Percentiles rank a stretch among this genome's conserved stretches.
These are phyloP conservation scores for Paramecium biaurelia DNA, from an alignment of 73 alveolate species.

Conservation along the genomic window DNA sequence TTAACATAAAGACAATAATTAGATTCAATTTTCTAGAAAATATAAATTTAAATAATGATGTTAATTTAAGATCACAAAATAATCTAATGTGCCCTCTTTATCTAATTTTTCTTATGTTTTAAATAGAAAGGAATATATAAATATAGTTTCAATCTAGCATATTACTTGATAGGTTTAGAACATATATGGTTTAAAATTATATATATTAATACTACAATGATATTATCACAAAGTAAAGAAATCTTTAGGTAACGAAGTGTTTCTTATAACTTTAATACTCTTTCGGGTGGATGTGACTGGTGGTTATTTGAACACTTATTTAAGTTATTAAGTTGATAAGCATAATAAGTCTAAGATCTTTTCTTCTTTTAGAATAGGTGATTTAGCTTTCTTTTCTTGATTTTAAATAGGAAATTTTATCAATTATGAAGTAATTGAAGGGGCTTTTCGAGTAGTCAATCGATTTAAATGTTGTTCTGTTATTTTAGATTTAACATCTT, in stretches of 20 bases:
- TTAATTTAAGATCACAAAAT: no score
- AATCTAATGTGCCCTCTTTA: no score
- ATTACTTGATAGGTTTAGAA: not conserved
- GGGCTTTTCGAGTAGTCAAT: not conserved
- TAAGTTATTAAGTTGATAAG: slow-evolving; percentile 3
- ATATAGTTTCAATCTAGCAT: not conserved
- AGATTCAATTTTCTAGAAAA: not conserved
- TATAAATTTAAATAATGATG: no score
- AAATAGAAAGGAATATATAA: not conserved
- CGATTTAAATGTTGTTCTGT: not conserved
- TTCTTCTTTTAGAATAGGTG: not conserved
- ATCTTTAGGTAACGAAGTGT: slow-evolving; percentile 6
- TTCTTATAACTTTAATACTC: not conserved
- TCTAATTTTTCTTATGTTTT: not conserved
- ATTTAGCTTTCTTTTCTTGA: not conserved
- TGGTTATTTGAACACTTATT: not conserved
- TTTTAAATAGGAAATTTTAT: not conserved
- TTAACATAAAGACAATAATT: not conserved
- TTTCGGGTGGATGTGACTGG: not conserved
- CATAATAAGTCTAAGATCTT: not conserved
- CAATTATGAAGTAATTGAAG: not conserved
- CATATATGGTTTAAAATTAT: not conserved
- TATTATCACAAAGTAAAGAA: not conserved
- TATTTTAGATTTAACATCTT: not conserved
- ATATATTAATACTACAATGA: not conserved